Base-by-base conservation (phyloP, 306 rosid species). In the Begonia loranthoides region DNA sequence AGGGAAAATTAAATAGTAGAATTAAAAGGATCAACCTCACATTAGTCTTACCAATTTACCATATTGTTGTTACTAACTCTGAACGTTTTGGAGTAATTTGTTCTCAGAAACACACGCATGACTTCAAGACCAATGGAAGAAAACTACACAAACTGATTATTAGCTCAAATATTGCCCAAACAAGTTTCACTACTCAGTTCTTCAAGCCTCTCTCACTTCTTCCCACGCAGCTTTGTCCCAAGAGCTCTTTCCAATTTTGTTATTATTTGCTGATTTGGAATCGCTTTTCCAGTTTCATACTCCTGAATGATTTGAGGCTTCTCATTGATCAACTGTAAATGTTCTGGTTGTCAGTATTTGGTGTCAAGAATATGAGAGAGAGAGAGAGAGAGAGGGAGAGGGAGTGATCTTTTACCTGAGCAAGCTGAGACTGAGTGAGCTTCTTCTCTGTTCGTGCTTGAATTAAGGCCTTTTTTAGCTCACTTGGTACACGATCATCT, bases 211-310 rank as follows among this genome's bases (percentile, higher is more conserved):
- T 88, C 84, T 14, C 78, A 79, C 3, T 54, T 58, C 56, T 79
- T 85, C 0, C 95, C 97, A 67, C 95, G 72, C 15, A 89, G 94
- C 61, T 89, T 89, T 9, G 80, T 83, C 2, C 88, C 83, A 0
- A 79, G 78, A 9, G 70, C 80, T 41, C 55, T 79, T 65, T 85
- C 95, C 79, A 89, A 79, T 71, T 81, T 89, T 0, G 81, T 81
- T 52, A 89, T 49, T 57, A 88, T 84, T 14, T 76, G 73, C 58
- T 88, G 95, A 55, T 66, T 81, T 15, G 80, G 84, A 44, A 84
- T 76, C 0, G 97, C 97, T 47, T 79, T 81, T 0, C 95, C 95
- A 8, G 73, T 84, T 67, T 88, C 97, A 48, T 84, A 88, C 58
- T 84, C 95, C 81, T 79, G 87, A 2, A 84, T 93, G 41, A 88